Evolutionary conservation across 2,329 filamentous ascomycete species (phyloP).

Genomic region (Escovopsis sp.): DNA sequence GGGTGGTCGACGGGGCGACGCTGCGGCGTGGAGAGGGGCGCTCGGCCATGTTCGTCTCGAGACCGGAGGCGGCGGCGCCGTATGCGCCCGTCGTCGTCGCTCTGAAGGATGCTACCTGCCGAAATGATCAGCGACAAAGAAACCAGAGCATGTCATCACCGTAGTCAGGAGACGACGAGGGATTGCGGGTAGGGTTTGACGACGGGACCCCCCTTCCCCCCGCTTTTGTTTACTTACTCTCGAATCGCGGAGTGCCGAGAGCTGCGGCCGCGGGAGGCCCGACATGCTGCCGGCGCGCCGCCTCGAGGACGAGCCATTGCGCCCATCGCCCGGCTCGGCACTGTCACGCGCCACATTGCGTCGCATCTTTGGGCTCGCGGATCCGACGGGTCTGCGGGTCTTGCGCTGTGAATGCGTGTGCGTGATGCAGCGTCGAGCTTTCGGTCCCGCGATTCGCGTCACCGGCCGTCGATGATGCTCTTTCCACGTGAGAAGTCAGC

Average conservation of each 20-base stretch:
- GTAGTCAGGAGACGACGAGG: too few species aligned
- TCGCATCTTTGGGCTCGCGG: constrained; percentile 15
- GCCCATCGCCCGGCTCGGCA: constrained; percentile 15
- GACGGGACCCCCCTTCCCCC: background rate
- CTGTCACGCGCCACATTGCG: constrained; percentile 18
- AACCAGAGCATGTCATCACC: too few species aligned
- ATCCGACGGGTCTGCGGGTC: background rate
- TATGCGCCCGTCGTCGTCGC: constrained; percentile 40
- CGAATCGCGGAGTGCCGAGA: constrained; percentile 21
- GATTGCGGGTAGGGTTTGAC: background rate
- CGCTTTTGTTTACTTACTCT: constrained; percentile 20
- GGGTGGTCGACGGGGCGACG: constrained; percentile 24
- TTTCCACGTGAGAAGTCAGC: background rate
- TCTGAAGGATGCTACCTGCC: constrained; percentile 31
- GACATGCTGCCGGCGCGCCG: constrained; percentile 22
- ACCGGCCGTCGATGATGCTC: background rate
- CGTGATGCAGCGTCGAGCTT: background rate
- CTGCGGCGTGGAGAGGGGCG: constrained; percentile 28
- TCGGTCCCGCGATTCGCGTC: background rate
- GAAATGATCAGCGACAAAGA: background rate
- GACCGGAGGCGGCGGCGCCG: constrained; percentile 40
- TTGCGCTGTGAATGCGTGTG: background rate
- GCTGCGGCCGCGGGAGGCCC: constrained; percentile 21
- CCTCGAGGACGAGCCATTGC: constrained; percentile 16
- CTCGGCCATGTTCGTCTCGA: constrained; percentile 21